Conservation (phyloP, 176 grass and related monocot species). For the Oryza punctata region DNA sequence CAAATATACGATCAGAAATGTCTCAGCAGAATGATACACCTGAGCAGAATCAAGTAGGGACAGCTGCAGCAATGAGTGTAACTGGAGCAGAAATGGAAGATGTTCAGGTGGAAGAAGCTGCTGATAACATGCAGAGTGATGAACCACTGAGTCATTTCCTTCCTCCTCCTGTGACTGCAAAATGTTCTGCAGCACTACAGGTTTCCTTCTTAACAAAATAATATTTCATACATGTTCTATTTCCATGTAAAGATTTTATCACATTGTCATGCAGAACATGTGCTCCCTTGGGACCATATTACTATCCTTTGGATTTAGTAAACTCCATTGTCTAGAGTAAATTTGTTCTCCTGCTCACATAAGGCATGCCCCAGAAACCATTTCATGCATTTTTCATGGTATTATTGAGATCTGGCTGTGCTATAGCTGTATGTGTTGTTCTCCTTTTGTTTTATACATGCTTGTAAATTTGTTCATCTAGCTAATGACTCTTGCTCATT, state of each 20-base stretch:
- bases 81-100: slow-evolving; percentile 51
- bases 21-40: slow-evolving; percentile 47
- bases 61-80: slow-evolving; percentile 50
- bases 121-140: slow-evolving; percentile 55
- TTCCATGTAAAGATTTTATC: background rate
- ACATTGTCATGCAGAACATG: slow-evolving; percentile 6
- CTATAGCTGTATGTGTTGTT: background rate
- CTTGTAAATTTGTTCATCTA: background rate
- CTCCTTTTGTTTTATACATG: background rate
- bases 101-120: slow-evolving; percentile 53
- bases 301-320: background rate
- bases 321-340: background rate
- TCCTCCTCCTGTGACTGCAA: slow-evolving; percentile 52
- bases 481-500: background rate
- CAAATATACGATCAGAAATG: slow-evolving; percentile 52
- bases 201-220: slow-evolving; percentile 41
- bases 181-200: slow-evolving; percentile 78
- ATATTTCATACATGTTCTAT: background rate
- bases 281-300: background rate
- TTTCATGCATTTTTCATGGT: background rate
- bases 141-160: slow-evolving; percentile 68
- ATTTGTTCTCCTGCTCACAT: background rate
- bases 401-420: background rate
- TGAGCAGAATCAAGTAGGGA: slow-evolving; percentile 56
- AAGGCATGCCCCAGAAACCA: background rate